Evolutionary conservation across 768 basidiomycete species (phyloP).

Genomic region (Sarcomyxa edulis): DNA sequence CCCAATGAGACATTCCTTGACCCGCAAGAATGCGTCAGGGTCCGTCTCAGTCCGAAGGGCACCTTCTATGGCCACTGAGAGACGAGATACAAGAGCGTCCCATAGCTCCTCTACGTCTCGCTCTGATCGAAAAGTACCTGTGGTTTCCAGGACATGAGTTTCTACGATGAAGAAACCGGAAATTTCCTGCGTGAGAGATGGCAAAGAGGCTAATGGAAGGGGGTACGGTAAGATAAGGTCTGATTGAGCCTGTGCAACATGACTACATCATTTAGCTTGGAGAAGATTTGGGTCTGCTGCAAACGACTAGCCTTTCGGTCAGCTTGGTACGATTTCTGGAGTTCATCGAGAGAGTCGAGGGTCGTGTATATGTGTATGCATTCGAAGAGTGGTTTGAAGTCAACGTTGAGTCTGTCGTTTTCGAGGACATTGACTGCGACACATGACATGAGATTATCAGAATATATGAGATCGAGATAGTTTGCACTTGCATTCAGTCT

Average conservation of each 20-base stretch:
- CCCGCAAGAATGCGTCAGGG: constrained; percentile 73
- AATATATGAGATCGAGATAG: background rate
- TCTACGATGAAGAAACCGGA: constrained; percentile 98
- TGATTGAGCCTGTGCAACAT: constrained; percentile 77
- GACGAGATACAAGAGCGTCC: constrained; percentile 75
- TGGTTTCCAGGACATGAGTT: constrained; percentile 84
- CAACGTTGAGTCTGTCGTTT: constrained; percentile 81
- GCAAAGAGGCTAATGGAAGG: constrained; percentile 59
- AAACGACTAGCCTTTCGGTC: constrained; percentile 71
- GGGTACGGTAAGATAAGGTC: constrained; percentile 85
- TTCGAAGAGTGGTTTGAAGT: constrained; percentile 93
- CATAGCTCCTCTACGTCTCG: constrained; percentile 93
- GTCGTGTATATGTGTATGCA: constrained; percentile 96
- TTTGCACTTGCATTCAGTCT: constrained; percentile 79
- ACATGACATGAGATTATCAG: constrained; percentile 9
- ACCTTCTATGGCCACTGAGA: constrained; percentile 70
- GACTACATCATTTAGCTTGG: constrained; percentile 6
- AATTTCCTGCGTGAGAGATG: constrained; percentile 84
- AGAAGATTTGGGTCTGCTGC: background rate
- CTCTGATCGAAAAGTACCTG: constrained; percentile 84
- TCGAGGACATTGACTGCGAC: constrained; percentile 84
- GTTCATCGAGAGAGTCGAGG: constrained; percentile 83
- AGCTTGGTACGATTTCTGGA: constrained; percentile 92
- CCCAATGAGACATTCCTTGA: constrained; percentile 77
- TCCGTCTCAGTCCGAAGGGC: constrained; percentile 71